Evolutionary conservation across 495 filamentous ascomycete species (phyloP), one percentile per base, ranked within the genome.

Genomic region (Neurospora terricola): DNA sequence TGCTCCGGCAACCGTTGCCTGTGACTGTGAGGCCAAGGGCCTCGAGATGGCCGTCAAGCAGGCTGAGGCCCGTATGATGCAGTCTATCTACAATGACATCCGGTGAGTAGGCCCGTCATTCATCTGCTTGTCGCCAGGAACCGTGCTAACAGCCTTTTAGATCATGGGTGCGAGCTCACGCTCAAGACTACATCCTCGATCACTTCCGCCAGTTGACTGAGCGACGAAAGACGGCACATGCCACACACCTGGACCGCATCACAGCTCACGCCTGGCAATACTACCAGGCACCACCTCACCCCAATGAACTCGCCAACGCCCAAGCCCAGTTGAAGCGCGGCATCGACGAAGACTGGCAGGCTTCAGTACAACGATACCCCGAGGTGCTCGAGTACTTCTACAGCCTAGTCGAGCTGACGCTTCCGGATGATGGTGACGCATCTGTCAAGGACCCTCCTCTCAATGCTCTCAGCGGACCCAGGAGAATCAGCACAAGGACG

Each of bases 321-420:
- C 85, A 91, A 75, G 82, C 84, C 9, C 82, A 85, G 74, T 85
- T 92, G 71, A 90, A 91, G 79, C 83, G 87, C 43, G 91, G 89
- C 74, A 90, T 92, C 78, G 90, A 92, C 77, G 90, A 91, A 42
- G 91, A 93, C 82, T 93, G 91, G 91, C 85, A 87, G 75, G 83
- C 85, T 9, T 88, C 86, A 38, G 90, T 92, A 42, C 88, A 91
- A 71, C 83, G 87, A 70, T 93, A 93, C 74, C 91, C 91, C 5
- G 89, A 92, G 76, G 90, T 93, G 36, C 83, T 93, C 45, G 90
- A 93, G 80, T 91, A 92, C 77, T 93, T 89, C 76, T 92, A 87
- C 82, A 84, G 86, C 72, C 81, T 91, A 36, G 87, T 92, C 18
- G 88, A 90, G 74, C 74, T 91, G 72, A 85, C 83, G 59, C 78